Evolutionary conservation across 768 basidiomycete species (phyloP), one percentile per base, ranked within the genome.

Genomic region (Coprinopsis cinerea): DNA sequence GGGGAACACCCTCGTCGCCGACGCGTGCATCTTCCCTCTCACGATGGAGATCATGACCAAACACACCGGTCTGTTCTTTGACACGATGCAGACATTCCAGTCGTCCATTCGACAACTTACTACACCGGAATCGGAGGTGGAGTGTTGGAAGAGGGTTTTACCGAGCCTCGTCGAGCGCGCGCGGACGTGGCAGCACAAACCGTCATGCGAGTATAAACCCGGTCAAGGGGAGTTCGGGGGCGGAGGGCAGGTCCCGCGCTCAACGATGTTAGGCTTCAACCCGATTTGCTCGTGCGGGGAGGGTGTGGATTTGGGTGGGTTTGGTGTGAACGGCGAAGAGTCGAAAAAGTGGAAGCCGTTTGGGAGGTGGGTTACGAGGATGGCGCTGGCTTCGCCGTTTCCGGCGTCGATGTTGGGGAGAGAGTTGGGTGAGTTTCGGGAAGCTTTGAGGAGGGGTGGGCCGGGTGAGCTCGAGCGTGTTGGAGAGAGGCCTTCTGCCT

Each of bases 271-370:
- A 9, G 63, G 63, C 1, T 59, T 61, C 26, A 57, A 56, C 6
- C 77, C 78, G 0, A 60, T 81, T 22, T 83, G 82, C 53, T 66
- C 64, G 2, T 83, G 81, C 41, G 80, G 80, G 2, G 59, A 61
- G 30, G 79, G 79, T 2, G 67, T 78, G 37, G 69, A 73, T 44
- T 60, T 73, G 3, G 71, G 65, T 0, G 60, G 10, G 23, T n/a
- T n/a, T n/a, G 41, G 17, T 7, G 17, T 10, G 14, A 3, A 27
- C 15, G 28, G 13, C n/a, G 34, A 18, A 23, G 47, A 23, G 5
- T 11, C 60, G 0, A 41, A 57, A 11, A 53, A 55, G 9, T 81
- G 76, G 75, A 60, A 61, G 48, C 20, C 42, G 1, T 57, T 81
- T 15, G 67, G 67, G 1, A 68, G 68, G 6, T 72, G 71, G 46